A percentile compares a stretch with the other conserved stretches of the same genome.
Evolutionary conservation across 2,329 filamentous ascomycete genomes (phyloP).

Genomic region (Pseudogymnoascus sp.): DNA sequence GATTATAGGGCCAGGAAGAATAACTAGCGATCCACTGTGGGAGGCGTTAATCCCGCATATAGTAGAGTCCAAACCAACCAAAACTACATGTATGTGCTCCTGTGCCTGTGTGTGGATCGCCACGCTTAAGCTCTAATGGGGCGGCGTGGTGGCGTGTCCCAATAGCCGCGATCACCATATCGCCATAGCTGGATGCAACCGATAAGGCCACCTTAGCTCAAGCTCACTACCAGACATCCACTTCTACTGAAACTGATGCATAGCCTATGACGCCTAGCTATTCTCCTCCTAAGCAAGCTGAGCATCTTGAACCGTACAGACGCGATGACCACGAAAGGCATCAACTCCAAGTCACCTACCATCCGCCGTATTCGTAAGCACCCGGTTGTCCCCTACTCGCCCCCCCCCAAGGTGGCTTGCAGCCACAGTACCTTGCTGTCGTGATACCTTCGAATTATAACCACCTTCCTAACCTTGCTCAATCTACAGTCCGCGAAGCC

Average conservation of each 20-base stretch:
- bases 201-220: constrained; percentile 7
- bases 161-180: constrained; percentile 1
- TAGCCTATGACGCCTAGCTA: not conserved
- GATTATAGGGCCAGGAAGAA: not conserved
- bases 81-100: not conserved
- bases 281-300: not conserved
- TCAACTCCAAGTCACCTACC: constrained; percentile 74
- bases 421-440: not conserved
- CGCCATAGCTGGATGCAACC: not conserved
- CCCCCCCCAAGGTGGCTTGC: not conserved
- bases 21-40: not conserved
- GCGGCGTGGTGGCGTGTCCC: not conserved
- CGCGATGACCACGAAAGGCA: constrained; percentile 1
- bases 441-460: constrained; percentile 29
- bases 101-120: constrained; percentile 3
- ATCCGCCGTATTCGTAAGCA: constrained; percentile 72
- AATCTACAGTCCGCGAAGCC: constrained; percentile 70
- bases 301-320: constrained; percentile 3
- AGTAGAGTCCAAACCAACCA: not conserved
- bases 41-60: not conserved
- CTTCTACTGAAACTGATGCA: not conserved
- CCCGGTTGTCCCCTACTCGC: constrained; percentile 14
- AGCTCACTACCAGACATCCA: not conserved
- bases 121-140: not conserved
- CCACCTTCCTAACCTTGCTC: not conserved